Base-by-base conservation (phyloP, 768 basidiomycete genomes). In the Agaricus subrufescens region DNA sequence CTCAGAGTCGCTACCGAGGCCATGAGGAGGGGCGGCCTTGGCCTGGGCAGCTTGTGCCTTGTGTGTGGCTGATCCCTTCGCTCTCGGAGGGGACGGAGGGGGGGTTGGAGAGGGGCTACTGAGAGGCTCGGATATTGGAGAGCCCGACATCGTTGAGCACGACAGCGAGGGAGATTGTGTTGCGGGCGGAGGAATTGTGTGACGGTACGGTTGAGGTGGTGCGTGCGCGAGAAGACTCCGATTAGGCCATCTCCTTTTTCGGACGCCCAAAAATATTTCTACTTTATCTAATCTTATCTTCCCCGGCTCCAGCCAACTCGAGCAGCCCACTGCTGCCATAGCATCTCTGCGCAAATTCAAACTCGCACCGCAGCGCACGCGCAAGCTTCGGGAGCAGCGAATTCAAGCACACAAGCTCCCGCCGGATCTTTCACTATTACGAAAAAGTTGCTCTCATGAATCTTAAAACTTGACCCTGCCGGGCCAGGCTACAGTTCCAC, bases 101-200 rank as follows among this genome's bases (percentile, higher is more conserved):
- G 71, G 75, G 0, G 87, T 82, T 0, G 85, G 86, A 2, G 87
- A 87, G 0, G 86, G 86, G 1, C 85, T 86, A 61, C 82, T 82
- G 58, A 85, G 75, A 14, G 84, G 78, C 56, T 79, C 87, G 57
- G 87, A 88, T 44, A 79, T 75, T 59, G 82, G 75, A 19, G 59
- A 58, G 48, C 58, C 52, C 55, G 48, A 38, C 46, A 58, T 53
- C 54, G 60, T 34, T 53, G 58, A 31, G 46, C 59, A 62, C 63
- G 69, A 69, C 72, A 71, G 63, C 62, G 67, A 65, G 61, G 57
- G 60, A 39, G 46, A 60, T 45, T 54, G 55, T 54, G 56, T 46
- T 53, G 56, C 27, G 44, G 56, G 52, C 51, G 56, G 54, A 53
- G 60, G 58, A 58, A 57, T 58, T 56, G 62, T 60, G 52, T 61